These are phyloP conservation scores for Tripterygium wilfordii DNA, from an alignment of 177 flowering plant species.

Conservation along the genomic window DNA sequence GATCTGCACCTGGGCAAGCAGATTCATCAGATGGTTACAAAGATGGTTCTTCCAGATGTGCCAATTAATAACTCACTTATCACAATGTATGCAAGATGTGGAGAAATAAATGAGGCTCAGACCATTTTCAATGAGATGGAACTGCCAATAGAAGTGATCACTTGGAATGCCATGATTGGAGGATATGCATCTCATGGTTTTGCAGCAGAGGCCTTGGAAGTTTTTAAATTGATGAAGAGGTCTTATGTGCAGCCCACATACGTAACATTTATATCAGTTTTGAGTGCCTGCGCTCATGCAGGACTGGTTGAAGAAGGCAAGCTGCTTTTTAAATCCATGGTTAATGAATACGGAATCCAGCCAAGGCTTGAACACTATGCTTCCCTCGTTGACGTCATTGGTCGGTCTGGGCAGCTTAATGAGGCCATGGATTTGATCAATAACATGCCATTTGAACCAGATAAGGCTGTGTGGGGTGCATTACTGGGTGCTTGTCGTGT, in stretches of 20 bases:
- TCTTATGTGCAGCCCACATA: slow-evolving; percentile 39
- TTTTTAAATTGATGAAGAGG: slow-evolving; percentile 41
- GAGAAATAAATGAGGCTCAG: slow-evolving; percentile 37
- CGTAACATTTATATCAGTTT: slow-evolving; percentile 51
- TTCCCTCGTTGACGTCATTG: slow-evolving; percentile 47
- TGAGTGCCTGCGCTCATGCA: slow-evolving; percentile 48
- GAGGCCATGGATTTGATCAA: slow-evolving; percentile 44
- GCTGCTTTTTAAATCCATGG: slow-evolving; percentile 43
- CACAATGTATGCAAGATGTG: slow-evolving; percentile 64
- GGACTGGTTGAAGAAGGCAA: slow-evolving; percentile 57
- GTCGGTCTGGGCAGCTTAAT: slow-evolving; percentile 44
- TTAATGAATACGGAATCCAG: slow-evolving; percentile 36
- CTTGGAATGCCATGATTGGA: slow-evolving; percentile 72
- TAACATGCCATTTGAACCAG: slow-evolving; percentile 45
- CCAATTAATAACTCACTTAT: slow-evolving; percentile 51
- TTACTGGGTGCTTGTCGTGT: slow-evolving; percentile 48
- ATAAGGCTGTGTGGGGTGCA: slow-evolving; percentile 59
- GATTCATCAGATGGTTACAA: slow-evolving; percentile 46
- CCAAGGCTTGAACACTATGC: slow-evolving; percentile 57
- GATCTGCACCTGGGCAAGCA: slow-evolving; percentile 44
- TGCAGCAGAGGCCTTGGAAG: slow-evolving; percentile 44
- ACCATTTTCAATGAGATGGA: slow-evolving; percentile 39
- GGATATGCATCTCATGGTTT: slow-evolving; percentile 62
- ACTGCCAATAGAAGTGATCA: slow-evolving; percentile 38
- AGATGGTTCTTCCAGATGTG: slow-evolving; percentile 36